phyloP scores from a whole-genome alignment of 768 basidiomycete genomes.

The Naematelia encephala region DNA sequence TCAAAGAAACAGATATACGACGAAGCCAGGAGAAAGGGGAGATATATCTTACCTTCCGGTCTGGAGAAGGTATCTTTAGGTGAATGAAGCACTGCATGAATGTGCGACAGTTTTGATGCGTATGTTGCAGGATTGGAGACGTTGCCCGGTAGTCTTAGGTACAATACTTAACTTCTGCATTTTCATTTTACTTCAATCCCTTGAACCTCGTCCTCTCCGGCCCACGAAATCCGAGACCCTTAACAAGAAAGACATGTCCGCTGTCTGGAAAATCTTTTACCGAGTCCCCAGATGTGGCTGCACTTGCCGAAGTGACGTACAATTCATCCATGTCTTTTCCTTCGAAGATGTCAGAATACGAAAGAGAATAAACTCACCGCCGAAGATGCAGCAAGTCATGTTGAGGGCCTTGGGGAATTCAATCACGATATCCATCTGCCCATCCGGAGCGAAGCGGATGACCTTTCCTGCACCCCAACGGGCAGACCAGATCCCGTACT shows the following conservation, averaged over 20 bases:
- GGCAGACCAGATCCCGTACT: slow-evolving; percentile 11
- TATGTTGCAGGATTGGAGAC: too few species aligned
- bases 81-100: too few species aligned
- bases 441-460: slow-evolving; percentile 11
- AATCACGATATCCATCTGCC: slow-evolving; percentile 24
- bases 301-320: slow-evolving; percentile 13
- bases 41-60: too few species aligned
- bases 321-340: slow-evolving; percentile 16
- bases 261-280: background rate
- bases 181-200: too few species aligned
- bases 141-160: too few species aligned
- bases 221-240: slow-evolving; percentile 10
- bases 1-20: too few species aligned
- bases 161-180: too few species aligned
- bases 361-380: slow-evolving; percentile 16
- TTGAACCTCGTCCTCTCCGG: slow-evolving; percentile 13
- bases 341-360: background rate
- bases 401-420: slow-evolving; percentile 25
- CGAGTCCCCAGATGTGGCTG: slow-evolving; percentile 9
- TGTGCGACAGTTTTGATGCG: too few species aligned
- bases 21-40: too few species aligned
- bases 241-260: slow-evolving; percentile 16
- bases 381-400: slow-evolving; percentile 33
- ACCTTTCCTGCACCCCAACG: slow-evolving; percentile 17
- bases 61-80: too few species aligned